Conservation (phyloP, 176 grass and related monocot genomes). For the Juncus effusus region DNA sequence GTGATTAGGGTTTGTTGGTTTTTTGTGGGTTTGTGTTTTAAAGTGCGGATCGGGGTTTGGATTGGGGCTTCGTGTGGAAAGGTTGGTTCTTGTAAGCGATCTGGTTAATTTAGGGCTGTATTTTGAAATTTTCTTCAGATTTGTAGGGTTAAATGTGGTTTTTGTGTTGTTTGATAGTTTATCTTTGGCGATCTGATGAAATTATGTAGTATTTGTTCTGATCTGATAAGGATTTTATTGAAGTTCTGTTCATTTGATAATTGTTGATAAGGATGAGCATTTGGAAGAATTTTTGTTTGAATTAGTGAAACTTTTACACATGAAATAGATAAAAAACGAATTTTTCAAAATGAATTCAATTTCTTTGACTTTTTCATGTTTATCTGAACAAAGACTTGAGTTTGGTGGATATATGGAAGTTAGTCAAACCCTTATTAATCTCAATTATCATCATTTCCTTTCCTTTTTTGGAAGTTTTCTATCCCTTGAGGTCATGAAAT, state of each 20-base stretch:
- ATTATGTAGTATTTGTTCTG: background rate
- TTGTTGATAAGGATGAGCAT: background rate
- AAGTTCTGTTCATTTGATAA: background rate
- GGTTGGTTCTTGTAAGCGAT: background rate
- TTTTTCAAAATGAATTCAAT: background rate
- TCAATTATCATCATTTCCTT: background rate
- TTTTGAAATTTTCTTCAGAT: background rate
- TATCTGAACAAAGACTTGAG: background rate
- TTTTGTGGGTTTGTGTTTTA: slow-evolving; percentile 3
- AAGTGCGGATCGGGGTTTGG: slow-evolving; percentile 6
- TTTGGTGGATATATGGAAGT: background rate
- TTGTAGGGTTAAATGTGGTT: background rate
- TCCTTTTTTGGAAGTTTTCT: background rate
- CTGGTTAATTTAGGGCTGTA: slow-evolving; percentile 6
- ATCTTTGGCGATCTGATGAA: background rate
- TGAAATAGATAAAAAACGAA: background rate
- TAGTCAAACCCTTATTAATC: background rate
- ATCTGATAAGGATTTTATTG: background rate
- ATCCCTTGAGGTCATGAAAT: background rate
- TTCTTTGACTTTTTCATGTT: background rate
- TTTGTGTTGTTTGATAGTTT: background rate
- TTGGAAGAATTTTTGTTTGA: background rate
- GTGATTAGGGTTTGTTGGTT: slow-evolving; percentile 23
- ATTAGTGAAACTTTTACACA: background rate
- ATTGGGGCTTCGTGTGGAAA: slow-evolving; percentile 12